Evolutionary conservation across 2,329 filamentous ascomycete species (phyloP).

Genomic region (Ceratocystis cubensis): DNA sequence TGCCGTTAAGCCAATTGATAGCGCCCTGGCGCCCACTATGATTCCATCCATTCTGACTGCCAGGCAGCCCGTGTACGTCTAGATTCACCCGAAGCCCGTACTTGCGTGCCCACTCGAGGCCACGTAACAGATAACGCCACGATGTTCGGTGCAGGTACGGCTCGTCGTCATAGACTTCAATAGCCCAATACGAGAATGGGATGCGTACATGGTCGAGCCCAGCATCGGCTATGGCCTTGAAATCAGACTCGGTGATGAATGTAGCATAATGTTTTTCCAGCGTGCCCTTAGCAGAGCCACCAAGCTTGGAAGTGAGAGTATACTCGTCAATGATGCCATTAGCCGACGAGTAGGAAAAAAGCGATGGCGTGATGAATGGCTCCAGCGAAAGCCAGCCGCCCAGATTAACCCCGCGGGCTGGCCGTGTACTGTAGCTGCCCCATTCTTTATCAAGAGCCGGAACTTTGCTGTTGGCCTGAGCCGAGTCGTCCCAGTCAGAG

Average conservation of each 20-base stretch:
- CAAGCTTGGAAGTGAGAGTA: slow-evolving; percentile 61
- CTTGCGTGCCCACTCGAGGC: slow-evolving; percentile 86
- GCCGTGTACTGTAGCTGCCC: slow-evolving; percentile 61
- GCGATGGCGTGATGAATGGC: slow-evolving; percentile 87
- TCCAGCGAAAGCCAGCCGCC: slow-evolving; percentile 92
- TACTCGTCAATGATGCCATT: slow-evolving; percentile 75
- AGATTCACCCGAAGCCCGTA: slow-evolving; percentile 87
- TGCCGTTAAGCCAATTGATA: slow-evolving; percentile 86
- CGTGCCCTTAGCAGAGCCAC: slow-evolving; percentile 46
- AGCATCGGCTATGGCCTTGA: slow-evolving; percentile 70
- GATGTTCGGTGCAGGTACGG: slow-evolving; percentile 77
- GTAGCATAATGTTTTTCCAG: slow-evolving; percentile 87
- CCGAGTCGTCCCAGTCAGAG: slow-evolving; percentile 72
- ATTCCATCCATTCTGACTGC: slow-evolving; percentile 96
- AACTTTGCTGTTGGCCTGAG: slow-evolving; percentile 64
- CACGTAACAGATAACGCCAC: slow-evolving; percentile 87
- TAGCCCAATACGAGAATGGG: slow-evolving; percentile 89
- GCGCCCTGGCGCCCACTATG: slow-evolving; percentile 73
- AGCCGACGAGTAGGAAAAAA: slow-evolving; percentile 57
- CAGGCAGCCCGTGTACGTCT: slow-evolving; percentile 81
- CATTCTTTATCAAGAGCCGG: slow-evolving; percentile 64
- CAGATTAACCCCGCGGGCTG: slow-evolving; percentile 80
- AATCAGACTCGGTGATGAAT: slow-evolving; percentile 75
- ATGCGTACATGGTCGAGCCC: slow-evolving; percentile 96
- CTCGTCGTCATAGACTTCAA: slow-evolving; percentile 71